Conservation (phyloP, 345 rosid genomes). For the Ailanthus altissimus region DNA sequence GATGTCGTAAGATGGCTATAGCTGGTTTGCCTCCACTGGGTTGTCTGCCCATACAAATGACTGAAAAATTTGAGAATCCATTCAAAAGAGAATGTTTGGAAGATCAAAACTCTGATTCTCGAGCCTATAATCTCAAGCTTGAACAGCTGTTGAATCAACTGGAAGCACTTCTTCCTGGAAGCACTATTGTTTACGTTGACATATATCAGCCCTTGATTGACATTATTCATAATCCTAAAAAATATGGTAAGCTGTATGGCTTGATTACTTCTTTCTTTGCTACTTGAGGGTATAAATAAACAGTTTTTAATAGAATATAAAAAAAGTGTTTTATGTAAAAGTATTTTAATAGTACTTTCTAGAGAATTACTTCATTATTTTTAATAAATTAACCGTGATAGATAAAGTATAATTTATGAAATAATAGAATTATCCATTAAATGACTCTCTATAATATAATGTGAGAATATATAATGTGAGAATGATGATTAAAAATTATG, state of each 20-base stretch:
- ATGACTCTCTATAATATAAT: too few species aligned
- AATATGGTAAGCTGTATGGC: slow-evolving; percentile 61
- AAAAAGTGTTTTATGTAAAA: too few species aligned
- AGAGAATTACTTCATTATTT: too few species aligned
- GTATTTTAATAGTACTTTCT: too few species aligned
- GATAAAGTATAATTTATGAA: too few species aligned
- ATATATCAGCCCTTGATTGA: slow-evolving; percentile 46
- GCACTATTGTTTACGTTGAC: slow-evolving; percentile 48
- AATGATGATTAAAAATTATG: too few species aligned
- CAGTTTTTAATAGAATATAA: too few species aligned
- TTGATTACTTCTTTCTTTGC: too few species aligned
- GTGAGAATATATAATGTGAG: too few species aligned
- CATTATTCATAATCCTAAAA: slow-evolving; percentile 47
- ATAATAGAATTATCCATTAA: too few species aligned
- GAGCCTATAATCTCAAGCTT: slow-evolving; percentile 49
- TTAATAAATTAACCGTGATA: too few species aligned
- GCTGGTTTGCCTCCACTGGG: slow-evolving; percentile 69
- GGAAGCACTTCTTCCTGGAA: slow-evolving; percentile 39
- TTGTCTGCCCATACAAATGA: slow-evolving; percentile 64
- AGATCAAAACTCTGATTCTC: slow-evolving; percentile 50
- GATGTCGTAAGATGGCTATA: slow-evolving; percentile 50
- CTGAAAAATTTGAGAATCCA: slow-evolving; percentile 23
- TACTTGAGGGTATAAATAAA: too few species aligned
- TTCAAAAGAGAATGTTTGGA: slow-evolving; percentile 39
- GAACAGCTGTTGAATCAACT: slow-evolving; percentile 30